A percentile compares a stretch with the other conserved stretches of the same genome.
phyloP scores from a whole-genome alignment of 2,329 filamentous ascomycete genomes.

The Sclerotinia spermophila region DNA sequence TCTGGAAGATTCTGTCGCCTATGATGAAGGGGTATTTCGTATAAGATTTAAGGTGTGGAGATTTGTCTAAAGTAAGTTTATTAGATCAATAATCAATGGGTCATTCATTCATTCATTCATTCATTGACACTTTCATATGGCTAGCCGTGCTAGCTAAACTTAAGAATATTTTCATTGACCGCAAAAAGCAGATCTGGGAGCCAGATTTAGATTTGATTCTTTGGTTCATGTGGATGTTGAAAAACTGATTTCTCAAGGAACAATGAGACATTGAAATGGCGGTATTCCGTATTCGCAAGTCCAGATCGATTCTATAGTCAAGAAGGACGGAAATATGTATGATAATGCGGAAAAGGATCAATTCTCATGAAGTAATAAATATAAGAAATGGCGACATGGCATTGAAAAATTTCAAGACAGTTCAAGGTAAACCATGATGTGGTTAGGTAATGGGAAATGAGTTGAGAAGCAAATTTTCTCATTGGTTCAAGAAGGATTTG shows the following conservation, averaged over 20 bases:
- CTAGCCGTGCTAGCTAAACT: no score
- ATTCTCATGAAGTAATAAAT: conserved; percentile 16
- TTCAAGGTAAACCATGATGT: conserved; percentile 12
- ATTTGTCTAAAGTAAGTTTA: background rate
- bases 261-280: conserved; percentile 13
- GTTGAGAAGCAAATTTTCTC: conserved; percentile 7
- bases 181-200: no score
- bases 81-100: background rate
- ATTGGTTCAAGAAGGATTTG: background rate
- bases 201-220: no score
- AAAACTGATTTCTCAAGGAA: background rate
- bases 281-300: conserved; percentile 1
- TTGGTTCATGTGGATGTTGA: conserved; percentile 5
- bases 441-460: conserved; percentile 11
- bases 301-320: background rate
- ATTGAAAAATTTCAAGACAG: conserved; percentile 7
- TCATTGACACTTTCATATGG: background rate
- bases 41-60: background rate
- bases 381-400: conserved; percentile 10
- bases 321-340: background rate
- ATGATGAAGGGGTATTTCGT: conserved; percentile 13
- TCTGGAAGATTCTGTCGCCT: conserved; percentile 8
- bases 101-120: no score
- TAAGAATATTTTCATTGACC: background rate
- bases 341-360: background rate